Percentiles rank a stretch among this genome's conserved stretches.
Evolutionary conservation across 257 asterid species (phyloP).

Genomic region (Apocynum venetum): DNA sequence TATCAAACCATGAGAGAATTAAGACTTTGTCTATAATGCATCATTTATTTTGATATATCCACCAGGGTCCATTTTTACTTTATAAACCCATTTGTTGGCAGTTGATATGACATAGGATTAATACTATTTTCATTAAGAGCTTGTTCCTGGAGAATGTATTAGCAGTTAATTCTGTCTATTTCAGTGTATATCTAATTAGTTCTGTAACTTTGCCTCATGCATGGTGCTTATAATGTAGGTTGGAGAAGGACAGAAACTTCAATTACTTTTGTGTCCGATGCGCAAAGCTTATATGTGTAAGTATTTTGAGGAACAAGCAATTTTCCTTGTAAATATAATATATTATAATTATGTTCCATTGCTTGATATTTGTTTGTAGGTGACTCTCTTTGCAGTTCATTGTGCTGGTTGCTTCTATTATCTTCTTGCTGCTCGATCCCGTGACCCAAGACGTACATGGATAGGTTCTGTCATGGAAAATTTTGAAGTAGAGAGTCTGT

Average conservation of each 20-base stretch:
- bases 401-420: constrained; percentile 57
- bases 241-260: constrained; percentile 69
- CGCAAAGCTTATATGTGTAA: constrained; percentile 60
- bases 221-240: constrained; percentile 35
- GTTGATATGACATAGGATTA: no score
- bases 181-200: not conserved
- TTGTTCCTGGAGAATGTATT: no score
- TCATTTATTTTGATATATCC: not conserved
- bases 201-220: not conserved
- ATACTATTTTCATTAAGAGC: not conserved
- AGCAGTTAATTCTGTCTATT: not conserved
- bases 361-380: constrained; percentile 36
- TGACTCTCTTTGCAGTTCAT: constrained; percentile 66
- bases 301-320: constrained; percentile 23
- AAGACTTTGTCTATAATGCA: not conserved
- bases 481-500: constrained; percentile 25
- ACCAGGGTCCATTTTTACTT: not conserved
- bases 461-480: constrained; percentile 28
- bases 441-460: constrained; percentile 53
- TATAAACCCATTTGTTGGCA: not conserved
- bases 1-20: no score
- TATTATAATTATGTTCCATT: constrained; percentile 4
- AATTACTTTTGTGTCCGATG: constrained; percentile 59
- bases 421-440: constrained; percentile 45
- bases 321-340: not conserved